Conservation (phyloP, 2,329 filamentous ascomycete genomes). For the Colletotrichum tamarilloi region DNA sequence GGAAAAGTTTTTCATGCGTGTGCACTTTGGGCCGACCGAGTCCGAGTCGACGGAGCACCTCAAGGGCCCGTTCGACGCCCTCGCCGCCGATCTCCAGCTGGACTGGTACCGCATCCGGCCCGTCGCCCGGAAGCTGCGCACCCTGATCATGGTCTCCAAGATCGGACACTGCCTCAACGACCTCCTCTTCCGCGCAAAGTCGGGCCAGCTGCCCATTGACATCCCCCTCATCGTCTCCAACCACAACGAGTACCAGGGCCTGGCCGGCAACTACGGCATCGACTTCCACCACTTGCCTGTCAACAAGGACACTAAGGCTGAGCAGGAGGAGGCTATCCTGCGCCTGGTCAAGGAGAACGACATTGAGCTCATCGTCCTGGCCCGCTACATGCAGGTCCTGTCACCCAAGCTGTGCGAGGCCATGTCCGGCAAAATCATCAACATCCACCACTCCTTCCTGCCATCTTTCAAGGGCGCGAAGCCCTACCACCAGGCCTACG, state of each 20-base stretch:
- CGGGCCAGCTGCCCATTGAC: conserved; percentile 79
- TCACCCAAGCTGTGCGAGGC: conserved; percentile 78
- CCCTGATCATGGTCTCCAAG: conserved; percentile 91
- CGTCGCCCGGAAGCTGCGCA: conserved; percentile 75
- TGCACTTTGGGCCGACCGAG: conserved; percentile 77
- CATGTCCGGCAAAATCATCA: conserved; percentile 90
- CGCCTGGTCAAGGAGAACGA: conserved; percentile 75
- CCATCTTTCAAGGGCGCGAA: conserved; percentile 90
- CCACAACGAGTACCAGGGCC: conserved; percentile 77
- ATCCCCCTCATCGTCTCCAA: conserved; percentile 85
- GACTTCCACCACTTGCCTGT: conserved; percentile 86
- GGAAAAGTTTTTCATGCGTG: conserved; percentile 87
- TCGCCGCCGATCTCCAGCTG: conserved; percentile 74
- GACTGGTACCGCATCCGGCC: conserved; percentile 75
- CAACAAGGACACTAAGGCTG: conserved; percentile 78
- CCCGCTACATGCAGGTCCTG: conserved; percentile 90
- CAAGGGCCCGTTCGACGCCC: conserved; percentile 64
- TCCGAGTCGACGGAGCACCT: conserved; percentile 63
- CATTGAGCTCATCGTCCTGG: conserved; percentile 83
- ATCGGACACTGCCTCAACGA: conserved; percentile 89
- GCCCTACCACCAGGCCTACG: conserved; percentile 89
- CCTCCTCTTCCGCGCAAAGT: conserved; percentile 81
- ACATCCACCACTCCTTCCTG: conserved; percentile 90
- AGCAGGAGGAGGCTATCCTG: conserved; percentile 79
- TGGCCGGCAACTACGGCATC: conserved; percentile 80